These are phyloP conservation scores for Epichloe brachyelytri DNA, from an alignment of 2,329 filamentous ascomycete species.

Conservation along the genomic window DNA sequence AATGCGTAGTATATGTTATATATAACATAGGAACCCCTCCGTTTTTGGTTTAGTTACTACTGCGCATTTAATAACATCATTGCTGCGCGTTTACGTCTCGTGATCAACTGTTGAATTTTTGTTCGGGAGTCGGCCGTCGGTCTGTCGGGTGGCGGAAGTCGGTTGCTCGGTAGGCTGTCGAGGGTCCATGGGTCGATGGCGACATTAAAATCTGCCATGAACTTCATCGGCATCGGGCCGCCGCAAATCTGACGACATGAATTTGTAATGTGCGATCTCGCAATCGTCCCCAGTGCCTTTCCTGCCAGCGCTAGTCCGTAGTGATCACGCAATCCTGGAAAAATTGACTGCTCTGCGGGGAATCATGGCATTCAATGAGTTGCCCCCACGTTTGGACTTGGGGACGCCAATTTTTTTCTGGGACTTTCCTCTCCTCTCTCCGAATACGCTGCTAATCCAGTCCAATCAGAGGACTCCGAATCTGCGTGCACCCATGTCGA, in stretches of 20 bases:
- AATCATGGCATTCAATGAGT: slow-evolving; percentile 1
- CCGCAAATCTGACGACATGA: slow-evolving; percentile 10
- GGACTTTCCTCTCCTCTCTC: not conserved
- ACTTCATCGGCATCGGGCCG: not conserved
- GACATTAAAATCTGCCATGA: slow-evolving; percentile 2
- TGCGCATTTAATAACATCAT: no score
- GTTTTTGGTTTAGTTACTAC: no score
- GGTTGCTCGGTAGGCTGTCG: slow-evolving; percentile 1
- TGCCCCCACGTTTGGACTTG: not conserved
- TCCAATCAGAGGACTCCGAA: no score
- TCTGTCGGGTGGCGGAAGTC: slow-evolving; percentile 8
- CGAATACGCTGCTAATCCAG: not conserved
- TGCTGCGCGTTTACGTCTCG: no score
- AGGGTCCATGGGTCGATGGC: slow-evolving; percentile 6
- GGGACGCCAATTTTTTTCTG: not conserved
- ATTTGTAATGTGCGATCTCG: slow-evolving; percentile 15
- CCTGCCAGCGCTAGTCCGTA: slow-evolving; percentile 12
- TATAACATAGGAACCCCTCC: no score
- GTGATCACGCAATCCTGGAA: slow-evolving; percentile 22
- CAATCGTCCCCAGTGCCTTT: slow-evolving; percentile 6
- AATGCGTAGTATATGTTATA: no score
- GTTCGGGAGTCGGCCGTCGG: slow-evolving; percentile 5
- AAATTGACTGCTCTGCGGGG: slow-evolving; percentile 15
- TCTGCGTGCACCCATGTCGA: not conserved
- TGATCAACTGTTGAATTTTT: not conserved